These are phyloP conservation scores for Metschnikowia bowlesiae DNA, from an alignment of 805 yeast genomes.

Conservation along the genomic window DNA sequence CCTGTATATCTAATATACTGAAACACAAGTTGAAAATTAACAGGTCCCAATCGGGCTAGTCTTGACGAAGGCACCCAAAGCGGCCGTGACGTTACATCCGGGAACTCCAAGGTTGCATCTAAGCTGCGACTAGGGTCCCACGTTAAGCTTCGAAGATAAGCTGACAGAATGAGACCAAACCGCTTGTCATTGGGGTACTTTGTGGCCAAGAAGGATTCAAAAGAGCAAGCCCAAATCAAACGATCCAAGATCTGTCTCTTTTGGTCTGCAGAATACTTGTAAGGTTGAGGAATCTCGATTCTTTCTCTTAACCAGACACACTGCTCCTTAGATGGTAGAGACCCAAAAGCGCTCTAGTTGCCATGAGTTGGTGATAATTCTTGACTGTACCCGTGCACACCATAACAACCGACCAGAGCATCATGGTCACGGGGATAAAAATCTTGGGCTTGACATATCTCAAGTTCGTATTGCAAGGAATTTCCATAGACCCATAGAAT, in stretches of 20 bases:
- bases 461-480: slow-evolving; percentile 58
- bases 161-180: slow-evolving; percentile 44
- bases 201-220: slow-evolving; percentile 87
- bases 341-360: slow-evolving; percentile 64
- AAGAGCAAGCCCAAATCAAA: slow-evolving; percentile 92
- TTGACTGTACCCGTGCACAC: slow-evolving; percentile 63
- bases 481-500: slow-evolving; percentile 62
- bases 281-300: slow-evolving; percentile 88
- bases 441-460: slow-evolving; percentile 58
- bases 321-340: slow-evolving; percentile 79
- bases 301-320: slow-evolving; percentile 99
- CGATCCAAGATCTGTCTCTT: slow-evolving; percentile 96
- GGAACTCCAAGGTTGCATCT: no score
- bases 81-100: no score
- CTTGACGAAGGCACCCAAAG: no score
- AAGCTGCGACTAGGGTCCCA: no score
- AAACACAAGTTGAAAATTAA: no score
- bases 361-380: slow-evolving; percentile 55
- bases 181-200: slow-evolving; percentile 98
- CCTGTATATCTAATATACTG: no score
- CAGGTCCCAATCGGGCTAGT: no score
- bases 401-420: slow-evolving; percentile 59
- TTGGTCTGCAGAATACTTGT: slow-evolving; percentile 76
- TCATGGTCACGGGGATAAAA: slow-evolving; percentile 58
- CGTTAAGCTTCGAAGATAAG: no score